Percentiles rank a stretch among this genome's conserved stretches.
Conservation (phyloP, 208 protist genomes). For the Phytomonas sp. region DNA sequence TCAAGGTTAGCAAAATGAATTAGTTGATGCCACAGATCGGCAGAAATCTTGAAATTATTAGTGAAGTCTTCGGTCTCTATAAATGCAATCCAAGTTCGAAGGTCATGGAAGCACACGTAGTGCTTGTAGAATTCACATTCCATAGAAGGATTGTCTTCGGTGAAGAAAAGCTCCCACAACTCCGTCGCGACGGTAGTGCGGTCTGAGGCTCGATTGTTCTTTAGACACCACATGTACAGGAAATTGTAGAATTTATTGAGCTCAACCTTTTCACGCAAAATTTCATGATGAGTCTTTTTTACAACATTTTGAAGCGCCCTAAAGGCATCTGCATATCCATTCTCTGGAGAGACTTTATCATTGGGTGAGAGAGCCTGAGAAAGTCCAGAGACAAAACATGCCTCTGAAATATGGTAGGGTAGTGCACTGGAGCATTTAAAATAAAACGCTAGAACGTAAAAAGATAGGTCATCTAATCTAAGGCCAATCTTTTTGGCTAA, state of each 20-base stretch:
- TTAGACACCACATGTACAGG: conserved; percentile 43
- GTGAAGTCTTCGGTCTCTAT: conserved; percentile 19
- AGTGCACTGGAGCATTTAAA: conserved; percentile 19
- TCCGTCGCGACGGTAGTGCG: conserved; percentile 39
- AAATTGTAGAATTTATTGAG: conserved; percentile 48
- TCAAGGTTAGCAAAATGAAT: conserved; percentile 43
- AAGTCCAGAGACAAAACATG: conserved; percentile 32
- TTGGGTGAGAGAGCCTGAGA: conserved; percentile 11
- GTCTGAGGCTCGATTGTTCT: conserved; percentile 19
- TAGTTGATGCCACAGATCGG: conserved; percentile 69
- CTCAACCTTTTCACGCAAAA: conserved; percentile 19
- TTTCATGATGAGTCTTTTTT: conserved; percentile 15
- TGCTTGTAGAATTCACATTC: conserved; percentile 17
- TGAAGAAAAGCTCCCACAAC: conserved; percentile 60
- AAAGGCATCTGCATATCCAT: conserved; percentile 26
- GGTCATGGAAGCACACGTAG: conserved; percentile 35
- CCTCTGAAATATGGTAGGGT: conserved; percentile 31
- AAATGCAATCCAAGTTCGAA: conserved; percentile 56
- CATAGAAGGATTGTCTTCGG: conserved; percentile 8
- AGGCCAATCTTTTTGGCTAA: conserved; percentile 34
- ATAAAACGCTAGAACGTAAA: conserved; percentile 61
- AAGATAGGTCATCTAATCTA: conserved; percentile 44
- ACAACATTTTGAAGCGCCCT: conserved; percentile 18
- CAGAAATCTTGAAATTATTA: conserved; percentile 23
- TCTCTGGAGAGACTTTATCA: conserved; percentile 7